Conservation (phyloP, 2,329 filamentous ascomycete species). For the Neurospora crassa region DNA sequence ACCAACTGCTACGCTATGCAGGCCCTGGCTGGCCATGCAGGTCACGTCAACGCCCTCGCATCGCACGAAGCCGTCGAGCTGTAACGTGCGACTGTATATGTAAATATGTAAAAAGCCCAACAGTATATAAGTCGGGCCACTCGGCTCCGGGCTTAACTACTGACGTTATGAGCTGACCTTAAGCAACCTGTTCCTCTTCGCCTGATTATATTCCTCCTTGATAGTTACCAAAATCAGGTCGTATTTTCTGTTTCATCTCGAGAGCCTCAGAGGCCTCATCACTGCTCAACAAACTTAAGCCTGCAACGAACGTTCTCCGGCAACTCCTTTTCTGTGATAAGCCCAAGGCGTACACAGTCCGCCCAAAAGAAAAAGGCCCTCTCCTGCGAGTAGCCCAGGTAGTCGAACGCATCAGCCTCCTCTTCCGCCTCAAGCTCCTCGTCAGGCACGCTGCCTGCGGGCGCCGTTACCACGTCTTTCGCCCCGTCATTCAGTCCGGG, state of each 20-base stretch:
- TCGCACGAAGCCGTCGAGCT: neutral
- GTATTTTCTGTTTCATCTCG: neutral
- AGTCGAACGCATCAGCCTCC: slow-evolving; percentile 77
- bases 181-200: neutral
- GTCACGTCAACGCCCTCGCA: neutral
- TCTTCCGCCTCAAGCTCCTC: slow-evolving; percentile 37
- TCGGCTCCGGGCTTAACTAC: neutral
- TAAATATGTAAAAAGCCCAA: neutral
- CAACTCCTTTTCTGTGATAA: slow-evolving; percentile 67
- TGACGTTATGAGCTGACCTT: neutral
- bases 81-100: neutral
- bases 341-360: slow-evolving; percentile 68
- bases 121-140: neutral
- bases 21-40: neutral
- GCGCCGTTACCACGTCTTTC: slow-evolving; percentile 15
- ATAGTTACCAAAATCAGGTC: neutral
- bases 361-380: slow-evolving; percentile 92
- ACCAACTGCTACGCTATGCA: neutral
- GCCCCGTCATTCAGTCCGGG: slow-evolving; percentile 46
- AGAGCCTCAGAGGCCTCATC: neutral
- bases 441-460: slow-evolving; percentile 18
- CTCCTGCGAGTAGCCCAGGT: slow-evolving; percentile 83
- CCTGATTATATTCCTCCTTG: neutral
- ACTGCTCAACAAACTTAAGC: slow-evolving; percentile 58
- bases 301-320: slow-evolving; percentile 53